Evolutionary conservation across 2,329 filamentous ascomycete species (phyloP).

Genomic region (Microsporum canis): DNA sequence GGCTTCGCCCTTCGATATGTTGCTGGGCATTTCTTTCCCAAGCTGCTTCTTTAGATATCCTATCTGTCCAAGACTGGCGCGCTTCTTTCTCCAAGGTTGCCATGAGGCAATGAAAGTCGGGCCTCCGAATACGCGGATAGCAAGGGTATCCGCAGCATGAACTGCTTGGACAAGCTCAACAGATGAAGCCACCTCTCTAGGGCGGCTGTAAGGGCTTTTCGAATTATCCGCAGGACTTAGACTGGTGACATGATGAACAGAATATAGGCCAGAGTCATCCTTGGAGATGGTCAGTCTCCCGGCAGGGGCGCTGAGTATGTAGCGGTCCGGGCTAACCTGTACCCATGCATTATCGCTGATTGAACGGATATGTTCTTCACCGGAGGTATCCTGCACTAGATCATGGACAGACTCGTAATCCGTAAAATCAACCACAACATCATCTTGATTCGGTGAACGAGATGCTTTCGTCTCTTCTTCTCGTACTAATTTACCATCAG

Average conservation of each 20-base stretch:
- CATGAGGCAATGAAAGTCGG: slow-evolving; percentile 53
- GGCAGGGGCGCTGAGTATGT: slow-evolving; percentile 55
- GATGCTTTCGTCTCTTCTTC: neutral
- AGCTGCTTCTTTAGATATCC: slow-evolving; percentile 34
- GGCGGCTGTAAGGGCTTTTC: slow-evolving; percentile 52
- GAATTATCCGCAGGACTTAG: slow-evolving; percentile 21
- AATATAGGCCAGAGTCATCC: slow-evolving; percentile 18
- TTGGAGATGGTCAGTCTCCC: slow-evolving; percentile 49
- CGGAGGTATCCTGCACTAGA: slow-evolving; percentile 68
- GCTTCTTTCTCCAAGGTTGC: slow-evolving; percentile 57
- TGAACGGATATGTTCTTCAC: slow-evolving; percentile 64
- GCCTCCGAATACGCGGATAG: slow-evolving; percentile 50
- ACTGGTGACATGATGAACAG: slow-evolving; percentile 23
- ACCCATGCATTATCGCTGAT: slow-evolving; percentile 77
- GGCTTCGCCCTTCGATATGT: slow-evolving; percentile 68
- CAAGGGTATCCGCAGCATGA: slow-evolving; percentile 74
- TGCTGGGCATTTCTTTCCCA: slow-evolving; percentile 38
- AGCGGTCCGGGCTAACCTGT: slow-evolving; percentile 56
- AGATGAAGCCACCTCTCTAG: slow-evolving; percentile 55
- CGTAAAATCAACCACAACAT: slow-evolving; percentile 59
- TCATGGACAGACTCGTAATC: slow-evolving; percentile 91
- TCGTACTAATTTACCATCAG: slow-evolving; percentile 17
- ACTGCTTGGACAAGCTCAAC: slow-evolving; percentile 62
- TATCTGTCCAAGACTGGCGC: slow-evolving; percentile 46
- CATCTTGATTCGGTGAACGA: slow-evolving; percentile 14